Evolutionary conservation across 495 filamentous ascomycete species (phyloP).

Genomic region (Hapsidospora chrysogenum): DNA sequence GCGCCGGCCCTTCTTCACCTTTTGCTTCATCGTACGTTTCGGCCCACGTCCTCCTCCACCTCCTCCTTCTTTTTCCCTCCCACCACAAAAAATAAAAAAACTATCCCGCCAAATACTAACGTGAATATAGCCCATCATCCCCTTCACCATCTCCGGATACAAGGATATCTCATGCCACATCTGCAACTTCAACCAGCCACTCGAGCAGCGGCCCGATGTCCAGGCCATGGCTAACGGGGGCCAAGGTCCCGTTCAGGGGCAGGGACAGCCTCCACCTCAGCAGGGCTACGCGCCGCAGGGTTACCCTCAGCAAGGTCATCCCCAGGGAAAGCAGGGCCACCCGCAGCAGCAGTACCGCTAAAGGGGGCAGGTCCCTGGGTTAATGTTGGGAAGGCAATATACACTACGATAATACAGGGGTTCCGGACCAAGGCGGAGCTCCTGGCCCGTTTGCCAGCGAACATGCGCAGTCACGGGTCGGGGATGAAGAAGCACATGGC

Average conservation of each 20-base stretch:
- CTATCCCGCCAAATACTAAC: too few relatives aligned
- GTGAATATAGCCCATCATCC: conserved; percentile 39
- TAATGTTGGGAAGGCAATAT: too few relatives aligned
- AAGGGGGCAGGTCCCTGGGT: too few relatives aligned
- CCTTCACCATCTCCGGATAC: conserved; percentile 37
- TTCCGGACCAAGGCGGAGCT: too few relatives aligned
- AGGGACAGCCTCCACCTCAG: too few relatives aligned
- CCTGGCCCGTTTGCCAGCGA: too few relatives aligned
- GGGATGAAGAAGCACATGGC: too few relatives aligned
- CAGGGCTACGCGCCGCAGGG: neutral
- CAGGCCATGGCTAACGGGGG: conserved; percentile 24
- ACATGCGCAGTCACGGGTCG: too few relatives aligned
- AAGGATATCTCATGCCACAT: conserved; percentile 34
- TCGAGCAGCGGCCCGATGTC: conserved; percentile 33
- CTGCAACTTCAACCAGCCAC: conserved; percentile 39
- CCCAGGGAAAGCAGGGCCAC: neutral
- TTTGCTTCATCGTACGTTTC: conserved; percentile 39
- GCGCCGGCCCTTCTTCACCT: conserved; percentile 39
- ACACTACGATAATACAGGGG: too few relatives aligned
- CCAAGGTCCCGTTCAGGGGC: too few relatives aligned
- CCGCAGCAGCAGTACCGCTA: neutral
- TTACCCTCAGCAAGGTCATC: neutral
- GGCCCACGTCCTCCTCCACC: too few relatives aligned
- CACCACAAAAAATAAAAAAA: conserved; percentile 5
- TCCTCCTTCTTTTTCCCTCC: neutral